Evolutionary conservation across 306 rosid genomes (phyloP).

Genomic region (Gastrolobium bilobum): DNA sequence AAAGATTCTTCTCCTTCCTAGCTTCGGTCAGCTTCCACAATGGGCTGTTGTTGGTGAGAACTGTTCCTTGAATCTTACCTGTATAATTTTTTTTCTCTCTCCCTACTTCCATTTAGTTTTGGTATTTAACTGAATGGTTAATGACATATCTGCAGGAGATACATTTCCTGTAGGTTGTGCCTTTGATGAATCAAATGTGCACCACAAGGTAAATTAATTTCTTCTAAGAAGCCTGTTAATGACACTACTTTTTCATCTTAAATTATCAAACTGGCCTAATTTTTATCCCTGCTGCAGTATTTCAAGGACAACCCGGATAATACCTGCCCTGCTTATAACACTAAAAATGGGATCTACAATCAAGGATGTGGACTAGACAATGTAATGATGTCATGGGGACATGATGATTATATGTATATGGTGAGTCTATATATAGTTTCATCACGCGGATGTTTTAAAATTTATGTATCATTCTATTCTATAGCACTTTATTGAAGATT

Average conservation of each 20-base stretch:
- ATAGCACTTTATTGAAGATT: background rate
- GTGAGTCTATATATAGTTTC: slow-evolving; percentile 26
- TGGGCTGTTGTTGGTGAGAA: slow-evolving; percentile 68
- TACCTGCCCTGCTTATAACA: slow-evolving; percentile 38
- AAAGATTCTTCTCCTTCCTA: slow-evolving; percentile 54
- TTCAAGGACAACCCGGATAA: slow-evolving; percentile 56
- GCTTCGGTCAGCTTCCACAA: slow-evolving; percentile 59
- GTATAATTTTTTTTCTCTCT: background rate
- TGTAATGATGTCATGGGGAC: slow-evolving; percentile 63
- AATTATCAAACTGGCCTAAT: background rate
- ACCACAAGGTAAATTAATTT: slow-evolving; percentile 51
- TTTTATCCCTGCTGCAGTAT: slow-evolving; percentile 40
- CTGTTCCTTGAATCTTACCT: background rate
- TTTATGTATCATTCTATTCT: background rate
- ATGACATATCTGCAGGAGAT: slow-evolving; percentile 52
- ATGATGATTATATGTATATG: slow-evolving; percentile 64
- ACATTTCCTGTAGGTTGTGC: slow-evolving; percentile 61
- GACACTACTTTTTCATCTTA: background rate
- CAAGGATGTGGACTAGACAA: slow-evolving; percentile 59
- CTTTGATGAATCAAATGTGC: slow-evolving; percentile 53
- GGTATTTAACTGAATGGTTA: slow-evolving; percentile 1
- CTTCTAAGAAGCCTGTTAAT: background rate
- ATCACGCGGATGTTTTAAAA: background rate
- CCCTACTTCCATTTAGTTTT: background rate
- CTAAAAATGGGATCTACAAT: slow-evolving; percentile 53